A percentile compares a stretch with the other conserved stretches of the same genome.
These are phyloP conservation scores for Cryphonectria nitschkei DNA, from an alignment of 2,329 filamentous ascomycete genomes.

Conservation along the genomic window DNA sequence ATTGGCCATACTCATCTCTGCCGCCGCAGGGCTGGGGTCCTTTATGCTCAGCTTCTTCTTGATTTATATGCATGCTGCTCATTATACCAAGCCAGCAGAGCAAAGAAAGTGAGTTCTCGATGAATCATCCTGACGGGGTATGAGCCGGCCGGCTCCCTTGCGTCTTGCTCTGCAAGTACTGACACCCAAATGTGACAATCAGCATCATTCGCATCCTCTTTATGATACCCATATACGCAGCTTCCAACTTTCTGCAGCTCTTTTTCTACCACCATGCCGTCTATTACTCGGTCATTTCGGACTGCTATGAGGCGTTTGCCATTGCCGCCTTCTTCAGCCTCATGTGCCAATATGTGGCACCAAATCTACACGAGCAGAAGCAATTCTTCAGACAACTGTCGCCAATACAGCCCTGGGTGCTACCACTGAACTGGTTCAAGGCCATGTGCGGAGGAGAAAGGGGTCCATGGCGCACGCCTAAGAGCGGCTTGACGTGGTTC, in stretches of 20 bases:
- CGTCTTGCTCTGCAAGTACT: constrained; percentile 16
- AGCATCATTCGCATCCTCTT: constrained; percentile 87
- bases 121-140: background rate
- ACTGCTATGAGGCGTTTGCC: constrained; percentile 89
- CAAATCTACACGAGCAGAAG: constrained; percentile 79
- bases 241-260: constrained; percentile 74
- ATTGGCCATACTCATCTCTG: constrained; percentile 56
- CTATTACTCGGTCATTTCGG: constrained; percentile 79
- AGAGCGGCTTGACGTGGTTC: constrained; percentile 86
- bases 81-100: constrained; percentile 64
- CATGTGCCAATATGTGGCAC: constrained; percentile 79
- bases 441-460: constrained; percentile 71
- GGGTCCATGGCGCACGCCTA: constrained; percentile 73
- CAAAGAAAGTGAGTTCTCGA: constrained; percentile 55
- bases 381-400: constrained; percentile 73
- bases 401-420: constrained; percentile 72
- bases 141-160: too few species aligned
- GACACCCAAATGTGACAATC: constrained; percentile 13
- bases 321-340: constrained; percentile 86
- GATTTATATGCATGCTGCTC: constrained; percentile 60
- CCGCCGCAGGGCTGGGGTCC: constrained; percentile 52
- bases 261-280: constrained; percentile 76
- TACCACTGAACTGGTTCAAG: constrained; percentile 71
- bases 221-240: constrained; percentile 82
- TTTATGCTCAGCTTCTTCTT: constrained; percentile 59